A percentile compares a stretch with the other conserved stretches of the same genome.
Evolutionary conservation across 2,329 filamentous ascomycete genomes (phyloP).

Genomic region (Botrytis hyacinthi): DNA sequence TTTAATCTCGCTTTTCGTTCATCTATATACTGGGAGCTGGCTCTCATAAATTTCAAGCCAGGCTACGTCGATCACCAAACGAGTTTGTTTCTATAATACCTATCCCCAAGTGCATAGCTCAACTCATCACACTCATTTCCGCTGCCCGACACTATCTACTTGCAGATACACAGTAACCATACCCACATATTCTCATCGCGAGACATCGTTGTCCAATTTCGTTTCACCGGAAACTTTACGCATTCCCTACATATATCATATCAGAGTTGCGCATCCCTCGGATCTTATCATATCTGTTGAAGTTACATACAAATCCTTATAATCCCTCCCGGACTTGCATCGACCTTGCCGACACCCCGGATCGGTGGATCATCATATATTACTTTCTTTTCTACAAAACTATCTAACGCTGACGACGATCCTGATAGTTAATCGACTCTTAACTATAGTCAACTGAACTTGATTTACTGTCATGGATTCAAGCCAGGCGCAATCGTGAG

Average conservation of each 20-base stretch:
- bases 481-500: constrained; percentile 54
- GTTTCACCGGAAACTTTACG: constrained; percentile 40
- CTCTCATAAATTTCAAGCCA: constrained; percentile 50
- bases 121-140: constrained; percentile 45
- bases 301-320: constrained; percentile 29
- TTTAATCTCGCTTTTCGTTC: constrained; percentile 46
- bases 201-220: constrained; percentile 43
- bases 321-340: constrained; percentile 22
- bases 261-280: constrained; percentile 38
- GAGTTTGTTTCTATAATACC: constrained; percentile 43
- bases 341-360: constrained; percentile 22
- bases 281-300: constrained; percentile 38
- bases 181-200: constrained; percentile 42
- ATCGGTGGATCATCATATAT: constrained; percentile 31
- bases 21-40: constrained; percentile 56
- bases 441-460: constrained; percentile 32
- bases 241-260: constrained; percentile 44
- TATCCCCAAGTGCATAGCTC: constrained; percentile 38
- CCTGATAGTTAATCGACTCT: constrained; percentile 29
- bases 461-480: constrained; percentile 49
- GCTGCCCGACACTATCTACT: constrained; percentile 30
- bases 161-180: constrained; percentile 37
- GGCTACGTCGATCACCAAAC: constrained; percentile 42
- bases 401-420: constrained; percentile 38
- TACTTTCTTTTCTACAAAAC: constrained; percentile 26